Percentiles rank a stretch among this genome's conserved stretches.
Evolutionary conservation across 2,329 filamentous ascomycete genomes (phyloP).

Genomic region (Aspergillus sp.): DNA sequence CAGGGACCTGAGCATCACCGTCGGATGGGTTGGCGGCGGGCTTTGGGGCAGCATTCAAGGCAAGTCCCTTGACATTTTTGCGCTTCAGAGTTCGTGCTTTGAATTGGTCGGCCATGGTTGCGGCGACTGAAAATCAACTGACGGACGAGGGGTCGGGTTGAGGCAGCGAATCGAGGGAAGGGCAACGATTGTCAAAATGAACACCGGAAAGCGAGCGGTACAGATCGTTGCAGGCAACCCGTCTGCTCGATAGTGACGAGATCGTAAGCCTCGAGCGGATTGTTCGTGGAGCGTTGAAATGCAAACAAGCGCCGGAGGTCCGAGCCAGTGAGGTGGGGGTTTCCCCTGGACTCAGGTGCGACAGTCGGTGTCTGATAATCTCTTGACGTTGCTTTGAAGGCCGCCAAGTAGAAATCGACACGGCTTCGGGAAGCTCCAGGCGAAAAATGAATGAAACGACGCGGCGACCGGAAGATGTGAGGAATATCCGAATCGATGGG

Average conservation of each 20-base stretch:
- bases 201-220: neutral
- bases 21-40: slow-evolving; percentile 68
- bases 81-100: slow-evolving; percentile 84
- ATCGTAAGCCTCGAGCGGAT: neutral
- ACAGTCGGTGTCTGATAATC: slow-evolving; percentile 6
- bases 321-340: slow-evolving; percentile 14
- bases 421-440: neutral
- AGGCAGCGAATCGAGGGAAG: slow-evolving; percentile 6
- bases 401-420: neutral
- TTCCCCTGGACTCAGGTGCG: slow-evolving; percentile 10
- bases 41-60: slow-evolving; percentile 77
- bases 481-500: neutral
- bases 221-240: neutral
- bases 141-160: slow-evolving; percentile 6
- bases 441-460: neutral
- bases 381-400: neutral
- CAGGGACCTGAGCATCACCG: slow-evolving; percentile 64
- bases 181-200: neutral
- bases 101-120: slow-evolving; percentile 59
- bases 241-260: neutral
- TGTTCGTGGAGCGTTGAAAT: slow-evolving; percentile 13
- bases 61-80: slow-evolving; percentile 97
- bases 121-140: slow-evolving; percentile 3
- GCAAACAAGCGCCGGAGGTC: slow-evolving; percentile 13
- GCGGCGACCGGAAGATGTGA: neutral